These are phyloP conservation scores for Pyrenochaeta sp. DNA, from an alignment of 2,329 filamentous ascomycete species.

Conservation along the genomic window DNA sequence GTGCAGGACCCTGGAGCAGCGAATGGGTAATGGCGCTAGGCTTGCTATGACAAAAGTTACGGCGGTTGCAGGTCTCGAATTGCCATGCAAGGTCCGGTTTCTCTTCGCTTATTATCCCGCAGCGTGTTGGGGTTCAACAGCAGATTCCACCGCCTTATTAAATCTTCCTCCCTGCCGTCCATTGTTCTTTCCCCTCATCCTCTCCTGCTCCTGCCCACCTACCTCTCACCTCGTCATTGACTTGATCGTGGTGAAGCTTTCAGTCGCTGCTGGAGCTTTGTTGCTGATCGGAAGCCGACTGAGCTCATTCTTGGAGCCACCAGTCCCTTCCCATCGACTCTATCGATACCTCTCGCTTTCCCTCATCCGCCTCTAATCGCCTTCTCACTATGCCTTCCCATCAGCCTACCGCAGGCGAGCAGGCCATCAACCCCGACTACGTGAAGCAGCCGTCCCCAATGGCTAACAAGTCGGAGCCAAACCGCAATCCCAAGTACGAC, in stretches of 20 bases:
- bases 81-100: slow-evolving; percentile 40
- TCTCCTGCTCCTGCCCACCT: slow-evolving; percentile 19
- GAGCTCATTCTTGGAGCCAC: slow-evolving; percentile 27
- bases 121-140: slow-evolving; percentile 39
- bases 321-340: slow-evolving; percentile 16
- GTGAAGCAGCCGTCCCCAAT: slow-evolving; percentile 56
- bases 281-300: slow-evolving; percentile 18
- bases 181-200: slow-evolving; percentile 19
- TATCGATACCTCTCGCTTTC: slow-evolving; percentile 21
- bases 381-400: slow-evolving; percentile 58
- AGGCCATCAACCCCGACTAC: slow-evolving; percentile 60
- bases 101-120: slow-evolving; percentile 36
- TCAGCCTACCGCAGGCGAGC: slow-evolving; percentile 58
- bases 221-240: slow-evolving; percentile 30
- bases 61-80: slow-evolving; percentile 32
- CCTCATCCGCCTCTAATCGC: slow-evolving; percentile 13
- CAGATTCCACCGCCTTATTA: slow-evolving; percentile 40
- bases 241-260: slow-evolving; percentile 32
- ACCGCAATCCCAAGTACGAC: slow-evolving; percentile 61
- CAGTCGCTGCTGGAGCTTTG: slow-evolving; percentile 28
- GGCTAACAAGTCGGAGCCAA: slow-evolving; percentile 61
- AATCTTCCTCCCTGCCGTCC: slow-evolving; percentile 23
- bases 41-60: slow-evolving; percentile 27
- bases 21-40: slow-evolving; percentile 32
- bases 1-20: slow-evolving; percentile 29